A percentile compares a stretch with the other conserved stretches of the same genome.
Conservation (phyloP, 768 basidiomycete genomes). For the Sarcodon aspratus region DNA sequence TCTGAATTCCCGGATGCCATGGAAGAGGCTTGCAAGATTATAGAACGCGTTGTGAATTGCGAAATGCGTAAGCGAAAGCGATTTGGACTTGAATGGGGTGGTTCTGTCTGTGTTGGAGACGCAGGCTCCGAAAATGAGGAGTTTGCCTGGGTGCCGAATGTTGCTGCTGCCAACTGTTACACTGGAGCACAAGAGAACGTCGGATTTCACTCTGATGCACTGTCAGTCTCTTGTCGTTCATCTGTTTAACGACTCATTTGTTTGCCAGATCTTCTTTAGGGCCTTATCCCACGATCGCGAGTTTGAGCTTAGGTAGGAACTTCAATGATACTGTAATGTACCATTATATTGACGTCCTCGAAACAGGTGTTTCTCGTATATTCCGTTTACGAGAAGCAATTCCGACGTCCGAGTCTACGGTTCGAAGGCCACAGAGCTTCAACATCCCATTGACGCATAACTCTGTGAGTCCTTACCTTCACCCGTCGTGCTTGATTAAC, state of each 20-base stretch:
- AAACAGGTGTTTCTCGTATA: constrained; percentile 48
- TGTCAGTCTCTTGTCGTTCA: constrained; percentile 13
- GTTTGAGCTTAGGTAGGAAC: constrained; percentile 57
- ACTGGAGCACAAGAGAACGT: constrained; percentile 75
- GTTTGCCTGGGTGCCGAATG: constrained; percentile 63
- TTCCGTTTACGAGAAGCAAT: constrained; percentile 75
- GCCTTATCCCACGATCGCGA: constrained; percentile 79
- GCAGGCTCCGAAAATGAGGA: not conserved
- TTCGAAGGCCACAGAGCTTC: constrained; percentile 57
- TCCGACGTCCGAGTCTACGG: constrained; percentile 43
- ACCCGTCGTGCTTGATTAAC: not conserved
- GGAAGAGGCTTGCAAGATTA: constrained; percentile 67
- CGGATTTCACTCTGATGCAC: constrained; percentile 72
- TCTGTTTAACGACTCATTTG: no score
- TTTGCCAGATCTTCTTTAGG: constrained; percentile 49
- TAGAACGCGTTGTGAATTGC: constrained; percentile 61
- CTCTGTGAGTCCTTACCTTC: constrained; percentile 35
- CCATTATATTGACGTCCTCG: not conserved
- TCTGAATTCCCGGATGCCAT: constrained; percentile 55
- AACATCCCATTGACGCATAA: constrained; percentile 73
- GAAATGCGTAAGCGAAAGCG: constrained; percentile 53
- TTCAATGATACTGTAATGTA: no score
- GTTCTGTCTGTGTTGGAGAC: constrained; percentile 8
- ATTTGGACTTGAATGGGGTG: constrained; percentile 59
- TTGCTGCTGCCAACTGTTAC: constrained; percentile 80